These are phyloP conservation scores for Ustilago sp. DNA, from an alignment of 1,284 basidiomycete species.

Conservation along the genomic window DNA sequence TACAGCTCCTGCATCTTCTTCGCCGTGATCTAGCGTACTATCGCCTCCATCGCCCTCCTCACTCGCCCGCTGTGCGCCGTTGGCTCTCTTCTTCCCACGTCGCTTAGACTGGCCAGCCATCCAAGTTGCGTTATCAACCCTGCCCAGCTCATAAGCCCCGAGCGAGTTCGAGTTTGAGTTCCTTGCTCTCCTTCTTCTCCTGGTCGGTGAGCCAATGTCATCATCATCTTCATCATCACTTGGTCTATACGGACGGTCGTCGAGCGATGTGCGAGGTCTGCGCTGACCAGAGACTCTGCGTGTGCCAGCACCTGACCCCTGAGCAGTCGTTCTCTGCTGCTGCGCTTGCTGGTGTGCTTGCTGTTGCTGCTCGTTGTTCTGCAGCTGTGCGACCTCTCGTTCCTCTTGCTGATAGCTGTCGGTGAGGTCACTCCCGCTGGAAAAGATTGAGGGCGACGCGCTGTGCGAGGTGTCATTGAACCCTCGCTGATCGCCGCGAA, in stretches of 20 bases:
- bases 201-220: constrained; percentile 16
- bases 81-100: constrained; percentile 19
- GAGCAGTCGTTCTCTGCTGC: not conserved
- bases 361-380: constrained; percentile 8
- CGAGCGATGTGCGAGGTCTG: constrained; percentile 30
- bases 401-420: constrained; percentile 43
- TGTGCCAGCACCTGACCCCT: not conserved
- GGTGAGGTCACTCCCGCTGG: constrained; percentile 31
- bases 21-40: constrained; percentile 13
- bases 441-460: constrained; percentile 46
- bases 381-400: constrained; percentile 28
- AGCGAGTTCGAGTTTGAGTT: constrained; percentile 27
- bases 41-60: constrained; percentile 18
- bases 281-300: constrained; percentile 35
- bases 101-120: constrained; percentile 20
- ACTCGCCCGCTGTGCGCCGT: constrained; percentile 1
- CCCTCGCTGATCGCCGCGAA: constrained; percentile 42
- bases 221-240: constrained; percentile 43
- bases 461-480: constrained; percentile 37
- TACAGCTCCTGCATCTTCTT: constrained; percentile 25
- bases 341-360: constrained; percentile 8
- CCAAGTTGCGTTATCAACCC: constrained; percentile 31
- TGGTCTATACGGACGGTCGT: constrained; percentile 32
- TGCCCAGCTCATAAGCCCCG: constrained; percentile 10
- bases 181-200: constrained; percentile 18